Evolutionary conservation across 345 rosid species (phyloP).

Genomic region (Rubroshorea leprosula): DNA sequence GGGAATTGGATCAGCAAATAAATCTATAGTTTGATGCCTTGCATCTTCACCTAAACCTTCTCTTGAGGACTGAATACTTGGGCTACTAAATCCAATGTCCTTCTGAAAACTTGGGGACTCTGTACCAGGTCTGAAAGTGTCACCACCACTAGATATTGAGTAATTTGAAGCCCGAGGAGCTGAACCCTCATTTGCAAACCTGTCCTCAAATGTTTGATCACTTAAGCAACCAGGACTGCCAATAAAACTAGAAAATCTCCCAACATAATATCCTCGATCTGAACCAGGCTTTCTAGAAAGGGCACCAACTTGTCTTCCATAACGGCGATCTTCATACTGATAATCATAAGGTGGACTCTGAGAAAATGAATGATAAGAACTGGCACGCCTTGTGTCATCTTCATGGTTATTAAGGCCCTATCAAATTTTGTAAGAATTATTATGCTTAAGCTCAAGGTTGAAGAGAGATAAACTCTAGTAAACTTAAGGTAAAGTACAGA

Average conservation of each 20-base stretch:
- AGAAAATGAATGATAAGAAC: conserved; percentile 95
- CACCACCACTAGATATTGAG: conserved; percentile 80
- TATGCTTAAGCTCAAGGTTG: conserved; percentile 17
- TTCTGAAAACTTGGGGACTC: conserved; percentile 72
- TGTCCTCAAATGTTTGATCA: conserved; percentile 60
- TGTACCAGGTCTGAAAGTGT: conserved; percentile 51
- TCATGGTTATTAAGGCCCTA: conserved; percentile 59
- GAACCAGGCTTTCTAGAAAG: conserved; percentile 91
- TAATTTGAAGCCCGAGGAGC: conserved; percentile 75
- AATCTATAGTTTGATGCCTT: conserved; percentile 25
- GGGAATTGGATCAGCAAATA: conserved; percentile 36
- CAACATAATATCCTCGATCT: conserved; percentile 54
- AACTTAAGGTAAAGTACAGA: conserved; percentile 11
- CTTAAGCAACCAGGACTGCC: conserved; percentile 72
- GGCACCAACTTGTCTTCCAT: conserved; percentile 62
- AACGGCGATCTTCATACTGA: conserved; percentile 87
- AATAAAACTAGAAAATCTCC: conserved; percentile 66
- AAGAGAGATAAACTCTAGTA: conserved; percentile 12
- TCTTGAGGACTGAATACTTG: conserved; percentile 43
- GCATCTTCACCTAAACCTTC: conserved; percentile 31
- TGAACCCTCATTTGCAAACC: conserved; percentile 83
- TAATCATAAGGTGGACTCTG: conserved; percentile 98
- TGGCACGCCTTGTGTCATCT: conserved; percentile 73
- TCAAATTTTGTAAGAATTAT: conserved; percentile 20
- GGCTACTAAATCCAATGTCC: conserved; percentile 54